Base-by-base conservation (phyloP, 2,329 filamentous ascomycete genomes). In the Thermoascus crustaceus region DNA sequence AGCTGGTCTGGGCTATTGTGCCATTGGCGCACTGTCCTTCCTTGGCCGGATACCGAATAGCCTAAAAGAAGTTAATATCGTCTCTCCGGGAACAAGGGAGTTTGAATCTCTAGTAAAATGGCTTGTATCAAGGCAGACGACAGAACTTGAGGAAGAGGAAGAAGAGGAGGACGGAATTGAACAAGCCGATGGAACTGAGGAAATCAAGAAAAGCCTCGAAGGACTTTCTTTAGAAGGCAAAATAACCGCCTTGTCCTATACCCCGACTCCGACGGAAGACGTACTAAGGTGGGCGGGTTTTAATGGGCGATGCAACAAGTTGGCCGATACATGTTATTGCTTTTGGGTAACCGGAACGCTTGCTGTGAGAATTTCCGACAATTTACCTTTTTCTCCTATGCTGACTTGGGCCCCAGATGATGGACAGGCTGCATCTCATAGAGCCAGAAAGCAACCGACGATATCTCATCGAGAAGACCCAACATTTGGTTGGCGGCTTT, bases 1-100 rank as follows among this genome's bases (percentile, higher is more conserved):
- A 87, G 84, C 85, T 47, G 91, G 91, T 13, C 89, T 94, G 58
- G 87, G 85, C 7, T 95, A 88, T 66, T 95, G 87, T 59, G 87
- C 82, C 5, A 73, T 95, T 35, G 79, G 77, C 7, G 82, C 86
- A 4, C 67, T 96, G 4, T 75, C 77, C 2, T 75, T 95, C 32
- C 69, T 95, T n/a, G 75, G 77, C 40, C 75, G 78, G 7, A 69
- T 82, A 1, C 61, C 67, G 1, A 56, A 65, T 35, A 52, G 54
- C 16, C 41, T 38, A 20, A 44, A 37, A 38, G 30, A 35, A n/a
- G 42, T 36, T 11, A 43, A 29, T 34, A 40, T 55, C 29, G 43
- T 56, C 32, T 48, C 43, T 23, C 55, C 48, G n/a, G 49, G 49
- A 9, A 53, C 50, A 16, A 23, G 24, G 18, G 46, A 56, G 41